Base-by-base conservation (phyloP, 2,329 filamentous ascomycete genomes). In the Talaromyces funiculosus region DNA sequence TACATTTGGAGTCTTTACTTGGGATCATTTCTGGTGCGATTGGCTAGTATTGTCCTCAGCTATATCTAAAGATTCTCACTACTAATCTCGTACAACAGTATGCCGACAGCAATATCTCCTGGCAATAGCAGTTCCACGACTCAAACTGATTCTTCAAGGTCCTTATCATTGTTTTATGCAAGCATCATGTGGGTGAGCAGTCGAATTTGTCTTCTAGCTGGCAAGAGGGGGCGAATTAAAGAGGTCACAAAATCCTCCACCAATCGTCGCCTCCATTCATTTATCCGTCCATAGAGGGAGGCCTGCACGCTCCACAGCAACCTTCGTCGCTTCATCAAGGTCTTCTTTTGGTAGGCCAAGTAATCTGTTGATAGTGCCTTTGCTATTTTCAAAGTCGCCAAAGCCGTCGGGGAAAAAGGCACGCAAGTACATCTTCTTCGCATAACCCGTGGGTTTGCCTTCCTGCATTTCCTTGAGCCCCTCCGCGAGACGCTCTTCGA, bases 391-490 rank as follows among this genome's bases (percentile, higher is more conserved):
- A 64, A 63, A 53, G 22, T 49, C 42, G 16, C 58, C 58, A 33
- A 51, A 38, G n/a, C 49, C 77, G 45, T 70, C 74, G 62, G 80
- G 79, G 64, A 79, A 76, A 66, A 88, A 89, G 0, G 77, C 71
- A 3, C 83, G 72, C 0, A 81, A 70, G 65, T 87, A 89, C 68
- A 89, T 75, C 61, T 79, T 57, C 66, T 78, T 77, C 2, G 65
- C 68, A 64, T 80, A 84, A 0, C 80, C 85, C 9, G 66, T 67
- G 3, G 18, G 45, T 51, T 51, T 33, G 4, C 45, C 45, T 12
- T 63, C 57, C 62, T 80, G 69, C n/a, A 49, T 55, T 22, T 70
- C 69, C 58, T 77, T 77, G 58, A 77, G 62, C 0, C 80, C 85
- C 1, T 80, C 76, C 54, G 74, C 69, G 63, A 79, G 83, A 22